Evolutionary conservation across 2,329 filamentous ascomycete genomes (phyloP), one percentile per base, ranked within the genome.

Genomic region (Paradendryphiella salina): DNA sequence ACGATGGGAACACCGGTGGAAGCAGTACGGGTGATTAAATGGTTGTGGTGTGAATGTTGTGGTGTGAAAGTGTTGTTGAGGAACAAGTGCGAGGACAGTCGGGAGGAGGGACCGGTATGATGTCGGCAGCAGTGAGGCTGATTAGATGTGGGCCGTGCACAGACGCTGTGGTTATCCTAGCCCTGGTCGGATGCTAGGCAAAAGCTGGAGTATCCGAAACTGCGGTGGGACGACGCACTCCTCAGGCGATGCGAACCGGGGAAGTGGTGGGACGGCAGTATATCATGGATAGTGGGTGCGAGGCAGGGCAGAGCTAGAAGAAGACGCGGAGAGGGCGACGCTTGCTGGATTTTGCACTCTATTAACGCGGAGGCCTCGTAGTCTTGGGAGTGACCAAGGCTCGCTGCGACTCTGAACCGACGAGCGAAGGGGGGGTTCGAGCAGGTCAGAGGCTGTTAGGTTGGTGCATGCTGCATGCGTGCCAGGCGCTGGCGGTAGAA

Each of bases 261-360:
- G 50, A 46, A 41, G 39, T 15, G 45, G 52, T 40, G 53, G 46
- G 44, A 31, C 42, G 39, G 23, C 28, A 18, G 28, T 41, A 21
- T 37, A 44, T 37, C 44, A 34, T 40, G 21, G 46, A 20, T 14
- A 32, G 28, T 29, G 39, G 39, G 28, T 42, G 39, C 17, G 29
- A 29, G 29, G 39, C 39, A 57, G 58, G 52, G 51, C 50, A 40
- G 34, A 38, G 59, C 58, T 65, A 64, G 60, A 65, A 59, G 47
- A 62, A 61, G 63, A 65, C 52, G 62, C 60, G 62, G 62, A 64
- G 58, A 38, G 57, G 39, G 37, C 54, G 49, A 51, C 54, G 52
- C 57, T 55, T 55, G 55, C 48, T 34, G 34, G 50, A n/a, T n/a
- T 39, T 48, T 41, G 40, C 50, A 47, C 36, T 28, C 23, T 29